phyloP scores from a whole-genome alignment of 371 early-diverging fungal species.

The Umbelopsis sp. region DNA sequence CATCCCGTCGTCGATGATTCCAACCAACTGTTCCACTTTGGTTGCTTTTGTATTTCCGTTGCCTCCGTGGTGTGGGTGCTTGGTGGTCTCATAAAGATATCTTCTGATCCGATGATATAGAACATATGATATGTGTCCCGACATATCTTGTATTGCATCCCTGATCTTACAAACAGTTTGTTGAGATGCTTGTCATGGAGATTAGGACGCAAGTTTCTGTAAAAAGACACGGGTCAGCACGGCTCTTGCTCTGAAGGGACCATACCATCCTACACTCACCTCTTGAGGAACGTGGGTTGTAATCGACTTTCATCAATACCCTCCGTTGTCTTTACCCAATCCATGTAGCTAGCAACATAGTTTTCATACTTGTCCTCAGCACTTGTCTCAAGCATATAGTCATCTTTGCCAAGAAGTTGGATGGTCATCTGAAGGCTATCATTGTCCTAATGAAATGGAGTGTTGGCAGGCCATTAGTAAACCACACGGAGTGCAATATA shows the following conservation, averaged over 20 bases:
- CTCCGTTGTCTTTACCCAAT: slow-evolving; percentile 74
- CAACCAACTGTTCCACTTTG: slow-evolving; percentile 28
- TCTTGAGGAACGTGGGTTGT: slow-evolving; percentile 69
- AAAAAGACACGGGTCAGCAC: slow-evolving; percentile 5
- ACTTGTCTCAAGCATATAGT: slow-evolving; percentile 76
- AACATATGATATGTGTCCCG: slow-evolving; percentile 52
- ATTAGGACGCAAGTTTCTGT: slow-evolving; percentile 26
- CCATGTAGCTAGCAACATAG: slow-evolving; percentile 92
- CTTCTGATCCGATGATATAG: slow-evolving; percentile 53
- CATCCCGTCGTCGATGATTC: slow-evolving; percentile 41
- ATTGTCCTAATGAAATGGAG: slow-evolving; percentile 44
- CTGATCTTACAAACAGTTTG: slow-evolving; percentile 34
- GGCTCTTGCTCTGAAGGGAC: too few relatives aligned
- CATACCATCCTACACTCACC: slow-evolving; percentile 36
- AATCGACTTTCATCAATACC: slow-evolving; percentile 59
- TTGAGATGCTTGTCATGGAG: slow-evolving; percentile 50
- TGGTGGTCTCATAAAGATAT: slow-evolving; percentile 35
- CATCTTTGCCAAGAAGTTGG: slow-evolving; percentile 86
- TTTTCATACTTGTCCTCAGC: slow-evolving; percentile 91
- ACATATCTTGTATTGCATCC: slow-evolving; percentile 53
- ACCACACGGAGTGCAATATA: too few relatives aligned
- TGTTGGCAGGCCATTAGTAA: too few relatives aligned
- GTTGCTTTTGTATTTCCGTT: not conserved
- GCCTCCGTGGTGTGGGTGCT: not conserved
- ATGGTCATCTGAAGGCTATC: slow-evolving; percentile 74